Evolutionary conservation across 1,139 yeast species (phyloP), one percentile per base, ranked within the genome.

Genomic region (Lodderomyces jiufengensis): DNA sequence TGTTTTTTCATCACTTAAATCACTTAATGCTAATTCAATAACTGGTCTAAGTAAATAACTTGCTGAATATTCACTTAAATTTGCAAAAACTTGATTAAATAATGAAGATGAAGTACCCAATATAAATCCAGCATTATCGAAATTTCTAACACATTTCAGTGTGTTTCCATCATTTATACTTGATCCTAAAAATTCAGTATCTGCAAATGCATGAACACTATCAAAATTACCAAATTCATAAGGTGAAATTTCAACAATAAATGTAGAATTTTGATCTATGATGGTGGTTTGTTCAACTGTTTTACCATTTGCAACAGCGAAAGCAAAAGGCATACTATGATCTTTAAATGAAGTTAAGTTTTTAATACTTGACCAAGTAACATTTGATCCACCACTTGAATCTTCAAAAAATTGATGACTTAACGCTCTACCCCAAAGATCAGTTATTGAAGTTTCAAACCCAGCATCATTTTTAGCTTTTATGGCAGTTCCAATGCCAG

Each of bases 61-160:
- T 27, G 66, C 34, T 4, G 54, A 48, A 16, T 46, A 44, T 9
- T 50, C 43, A 23, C 49, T 49, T 22, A 61, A 39, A 18, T 48
- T 37, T 32, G 59, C 38, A 41, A 63, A 42, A 18, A 57, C 46
- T 44, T 64, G 61, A 51, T 67, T 69, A 54, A 68, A 69, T 33
- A 69, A 50, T 1, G 73, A 55, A 0, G 94, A 81, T 0, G 94
- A 82, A 2, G 94, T 81, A 3, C 74, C 75, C 64, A 69, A 54
- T 12, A 69, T 42, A 41, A 60, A 70, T 5, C 75, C 74, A 1
- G 71, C 68, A 42, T 69, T 68, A 44, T 69, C 75, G 41, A 51
- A 64, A 18, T 67, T 67, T 1, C 47, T 57, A 5, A 58, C 48
- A 44, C 74, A 69, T 10, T 30, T 32, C 21, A 50, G 48, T 2